phyloP scores from a whole-genome alignment of 1,284 basidiomycete species.

The Ganoderma sinense region DNA sequence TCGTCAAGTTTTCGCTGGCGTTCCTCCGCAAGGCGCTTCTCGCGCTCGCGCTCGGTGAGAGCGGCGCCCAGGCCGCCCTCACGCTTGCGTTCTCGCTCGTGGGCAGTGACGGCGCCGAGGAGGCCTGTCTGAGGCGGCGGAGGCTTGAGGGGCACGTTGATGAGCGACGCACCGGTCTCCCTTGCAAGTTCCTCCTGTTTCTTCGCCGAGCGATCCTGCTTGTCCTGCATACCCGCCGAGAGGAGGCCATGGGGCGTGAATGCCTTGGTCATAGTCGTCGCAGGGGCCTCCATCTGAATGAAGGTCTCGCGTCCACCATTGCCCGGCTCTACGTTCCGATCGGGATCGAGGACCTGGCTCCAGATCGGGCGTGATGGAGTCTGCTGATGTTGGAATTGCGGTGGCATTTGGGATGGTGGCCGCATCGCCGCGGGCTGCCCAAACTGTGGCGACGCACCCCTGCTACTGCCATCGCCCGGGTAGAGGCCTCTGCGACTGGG shows the following conservation, averaged over 20 bases:
- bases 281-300: slow-evolving; percentile 80
- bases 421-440: slow-evolving; percentile 34
- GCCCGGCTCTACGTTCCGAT: slow-evolving; percentile 53
- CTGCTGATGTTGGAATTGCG: slow-evolving; percentile 36
- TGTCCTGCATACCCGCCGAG: slow-evolving; percentile 94
- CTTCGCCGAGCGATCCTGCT: slow-evolving; percentile 94
- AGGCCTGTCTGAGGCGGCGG: slow-evolving; percentile 96
- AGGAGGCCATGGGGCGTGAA: slow-evolving; percentile 95
- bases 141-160: slow-evolving; percentile 94
- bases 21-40: slow-evolving; percentile 90
- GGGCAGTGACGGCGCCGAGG: slow-evolving; percentile 93
- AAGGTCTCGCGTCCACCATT: slow-evolving; percentile 69
- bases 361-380: slow-evolving; percentile 76
- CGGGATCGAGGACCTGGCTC: slow-evolving; percentile 86
- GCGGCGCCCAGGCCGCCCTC: slow-evolving; percentile 95
- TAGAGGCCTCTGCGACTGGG: slow-evolving; percentile 44
- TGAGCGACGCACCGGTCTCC: slow-evolving; percentile 87
- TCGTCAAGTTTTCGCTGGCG: slow-evolving; percentile 93
- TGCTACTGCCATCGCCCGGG: slow-evolving; percentile 51
- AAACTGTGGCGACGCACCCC: slow-evolving; percentile 50
- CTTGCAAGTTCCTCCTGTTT: slow-evolving; percentile 93
- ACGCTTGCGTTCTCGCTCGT: slow-evolving; percentile 93
- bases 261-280: slow-evolving; percentile 86
- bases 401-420: slow-evolving; percentile 39
- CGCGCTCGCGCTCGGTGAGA: slow-evolving; percentile 93